A percentile compares a stretch with the other conserved stretches of the same genome.
phyloP scores from a whole-genome alignment of 371 early-diverging fungal genomes.

The Rhizopus stolonifer region DNA sequence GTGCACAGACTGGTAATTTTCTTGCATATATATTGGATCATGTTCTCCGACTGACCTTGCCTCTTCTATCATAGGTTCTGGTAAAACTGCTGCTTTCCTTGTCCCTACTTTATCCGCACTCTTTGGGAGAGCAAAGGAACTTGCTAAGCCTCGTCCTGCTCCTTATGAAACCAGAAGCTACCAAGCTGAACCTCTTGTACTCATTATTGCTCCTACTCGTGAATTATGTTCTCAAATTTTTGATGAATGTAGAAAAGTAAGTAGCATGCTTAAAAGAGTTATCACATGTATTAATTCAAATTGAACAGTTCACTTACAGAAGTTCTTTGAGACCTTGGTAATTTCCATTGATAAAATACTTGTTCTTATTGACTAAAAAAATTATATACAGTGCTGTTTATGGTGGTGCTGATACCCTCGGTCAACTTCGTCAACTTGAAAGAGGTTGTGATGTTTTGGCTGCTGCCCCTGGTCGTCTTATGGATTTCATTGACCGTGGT shows the following conservation, averaged over 20 bases:
- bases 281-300: background rate
- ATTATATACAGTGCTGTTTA: conserved; percentile 67
- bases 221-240: conserved; percentile 49
- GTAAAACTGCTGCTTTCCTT: conserved; percentile 78
- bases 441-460: conserved; percentile 94
- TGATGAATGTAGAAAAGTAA: conserved; percentile 47
- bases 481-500: conserved; percentile 87
- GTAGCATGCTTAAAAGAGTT: background rate
- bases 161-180: conserved; percentile 30
- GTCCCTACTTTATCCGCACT: conserved; percentile 55
- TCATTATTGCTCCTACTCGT: conserved; percentile 48
- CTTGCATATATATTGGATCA: no score
- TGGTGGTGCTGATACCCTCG: conserved; percentile 87
- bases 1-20: conserved; percentile 76
- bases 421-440: conserved; percentile 81
- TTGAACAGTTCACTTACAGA: conserved; percentile 39
- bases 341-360: background rate
- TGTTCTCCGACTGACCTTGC: no score
- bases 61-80: conserved; percentile 44
- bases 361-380: background rate
- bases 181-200: conserved; percentile 34
- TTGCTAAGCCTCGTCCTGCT: conserved; percentile 26
- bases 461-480: conserved; percentile 97
- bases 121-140: conserved; percentile 31
- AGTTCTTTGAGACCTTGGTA: conserved; percentile 53